Base-by-base conservation (phyloP, 2,329 filamentous ascomycete species). In the Epichloe sp. region DNA sequence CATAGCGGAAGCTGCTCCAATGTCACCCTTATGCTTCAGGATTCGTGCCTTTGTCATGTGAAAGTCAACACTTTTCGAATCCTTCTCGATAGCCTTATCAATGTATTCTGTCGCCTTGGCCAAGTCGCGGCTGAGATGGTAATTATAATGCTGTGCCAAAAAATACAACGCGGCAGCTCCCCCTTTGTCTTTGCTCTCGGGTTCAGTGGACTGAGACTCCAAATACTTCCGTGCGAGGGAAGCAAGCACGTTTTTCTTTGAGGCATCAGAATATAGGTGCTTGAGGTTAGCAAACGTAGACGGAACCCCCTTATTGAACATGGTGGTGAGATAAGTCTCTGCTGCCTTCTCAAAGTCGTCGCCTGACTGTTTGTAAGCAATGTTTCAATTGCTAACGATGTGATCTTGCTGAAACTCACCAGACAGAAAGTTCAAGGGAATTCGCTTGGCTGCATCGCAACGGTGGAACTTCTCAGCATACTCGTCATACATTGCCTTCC, bases 241-340 rank as follows among this genome's bases (percentile, higher is more conserved):
- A 56, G 85, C 80, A 41, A 98, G 78, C 0, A 76, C 78, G n/a
- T 84, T 76, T 64, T 84, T 86, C 73, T 98, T 98, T 58, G 71
- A 77, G 1, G 77, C 58, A 64, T 95, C 83, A 14, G 76, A 76
- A 71, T 97, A 98, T 21, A 98, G 77, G 58, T 94, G 83, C 72
- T 98, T 98, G 54, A 98, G 77, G 67, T 97, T 98, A 37, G 89
- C 89, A 68, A 98, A 98, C 3, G 91, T 90, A 2, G 93, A 98
- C 1, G 93, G 91, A 4, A 97, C 86, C 11, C 91, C 93, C 69
- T 91, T 95, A 67, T 86, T 82, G 52, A 98, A 76, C 85, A 94
- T 94, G 34, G 84, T 76, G 48, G 83, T 78, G 54, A 98, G 68
- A 65, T 98, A 98, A 21, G 72, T 69, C 63, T 89, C 83, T 7